These are phyloP conservation scores for Fusarium pseudocircinatum DNA, from an alignment of 2,329 filamentous ascomycete species.

Conservation along the genomic window DNA sequence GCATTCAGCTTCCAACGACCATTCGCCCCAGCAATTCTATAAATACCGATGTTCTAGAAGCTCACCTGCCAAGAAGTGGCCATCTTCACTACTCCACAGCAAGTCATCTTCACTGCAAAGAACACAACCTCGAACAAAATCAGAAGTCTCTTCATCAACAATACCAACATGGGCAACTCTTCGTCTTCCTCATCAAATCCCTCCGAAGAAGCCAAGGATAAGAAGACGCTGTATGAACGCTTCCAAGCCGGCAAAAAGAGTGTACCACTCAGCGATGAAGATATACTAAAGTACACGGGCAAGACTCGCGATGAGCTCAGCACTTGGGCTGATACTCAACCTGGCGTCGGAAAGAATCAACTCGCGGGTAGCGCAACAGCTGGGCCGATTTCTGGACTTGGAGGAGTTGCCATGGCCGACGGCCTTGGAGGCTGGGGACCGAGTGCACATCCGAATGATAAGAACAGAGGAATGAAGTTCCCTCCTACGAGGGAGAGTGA, in stretches of 20 bases:
- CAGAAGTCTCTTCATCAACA: background rate
- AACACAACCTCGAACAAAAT: too few relatives aligned
- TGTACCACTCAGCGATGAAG: constrained; percentile 49
- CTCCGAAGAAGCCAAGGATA: constrained; percentile 32
- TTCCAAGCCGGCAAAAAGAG: constrained; percentile 47
- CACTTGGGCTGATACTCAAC: constrained; percentile 50
- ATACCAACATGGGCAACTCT: constrained; percentile 19
- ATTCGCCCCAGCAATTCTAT: background rate
- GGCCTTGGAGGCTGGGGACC: constrained; percentile 51
- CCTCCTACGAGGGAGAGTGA: constrained; percentile 39
- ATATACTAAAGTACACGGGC: constrained; percentile 54
- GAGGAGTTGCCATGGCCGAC: constrained; percentile 41
- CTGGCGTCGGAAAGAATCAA: constrained; percentile 54
- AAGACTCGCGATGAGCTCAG: constrained; percentile 49
- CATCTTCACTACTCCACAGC: too few relatives aligned
- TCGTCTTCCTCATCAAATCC: constrained; percentile 8
- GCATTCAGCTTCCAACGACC: background rate
- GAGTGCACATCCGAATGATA: constrained; percentile 39
- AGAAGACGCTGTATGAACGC: constrained; percentile 45
- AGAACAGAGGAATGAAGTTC: constrained; percentile 49
- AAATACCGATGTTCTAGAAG: constrained; percentile 8
- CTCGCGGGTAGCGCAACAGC: constrained; percentile 47
- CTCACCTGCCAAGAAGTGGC: background rate
- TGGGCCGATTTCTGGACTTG: constrained; percentile 47
- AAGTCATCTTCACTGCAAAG: background rate